These are phyloP conservation scores for Barbarea vulgaris DNA, from an alignment of 345 rosid genomes.

Conservation along the genomic window DNA sequence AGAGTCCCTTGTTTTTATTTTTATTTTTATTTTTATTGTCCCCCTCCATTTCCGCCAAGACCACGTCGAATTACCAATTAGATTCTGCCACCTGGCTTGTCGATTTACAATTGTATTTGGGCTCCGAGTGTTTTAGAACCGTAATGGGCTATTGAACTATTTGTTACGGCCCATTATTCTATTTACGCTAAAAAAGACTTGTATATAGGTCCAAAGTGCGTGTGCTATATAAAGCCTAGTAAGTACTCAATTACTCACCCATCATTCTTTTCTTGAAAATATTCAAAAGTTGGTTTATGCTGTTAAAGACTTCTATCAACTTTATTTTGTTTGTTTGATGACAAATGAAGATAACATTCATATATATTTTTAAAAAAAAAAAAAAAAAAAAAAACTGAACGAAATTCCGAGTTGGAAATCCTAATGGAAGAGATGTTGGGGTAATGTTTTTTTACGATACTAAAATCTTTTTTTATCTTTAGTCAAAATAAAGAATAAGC, in stretches of 20 bases:
- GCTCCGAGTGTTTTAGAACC: neutral
- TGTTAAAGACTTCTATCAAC: neutral
- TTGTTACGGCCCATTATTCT: constrained; percentile 1
- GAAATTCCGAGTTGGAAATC: neutral
- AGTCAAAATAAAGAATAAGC: neutral
- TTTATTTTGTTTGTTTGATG: no score
- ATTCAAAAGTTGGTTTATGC: neutral
- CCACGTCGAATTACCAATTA: constrained; percentile 28
- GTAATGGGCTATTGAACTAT: neutral
- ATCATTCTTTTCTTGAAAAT: no score
- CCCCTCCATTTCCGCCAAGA: neutral
- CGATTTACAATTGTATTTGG: neutral
- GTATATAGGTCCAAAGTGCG: neutral
- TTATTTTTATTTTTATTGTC: no score
- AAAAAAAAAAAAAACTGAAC: neutral
- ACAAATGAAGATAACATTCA: no score
- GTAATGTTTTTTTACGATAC: neutral
- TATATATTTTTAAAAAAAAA: no score
- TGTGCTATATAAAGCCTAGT: no score
- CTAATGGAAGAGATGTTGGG: neutral
- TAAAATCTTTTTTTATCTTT: neutral
- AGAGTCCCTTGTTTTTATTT: no score
- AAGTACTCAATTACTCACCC: neutral
- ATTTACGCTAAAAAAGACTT: neutral
- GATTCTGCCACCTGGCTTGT: neutral